Evolutionary conservation across 371 early-diverging fungal species (phyloP).

Genomic region (Circinella minor): DNA sequence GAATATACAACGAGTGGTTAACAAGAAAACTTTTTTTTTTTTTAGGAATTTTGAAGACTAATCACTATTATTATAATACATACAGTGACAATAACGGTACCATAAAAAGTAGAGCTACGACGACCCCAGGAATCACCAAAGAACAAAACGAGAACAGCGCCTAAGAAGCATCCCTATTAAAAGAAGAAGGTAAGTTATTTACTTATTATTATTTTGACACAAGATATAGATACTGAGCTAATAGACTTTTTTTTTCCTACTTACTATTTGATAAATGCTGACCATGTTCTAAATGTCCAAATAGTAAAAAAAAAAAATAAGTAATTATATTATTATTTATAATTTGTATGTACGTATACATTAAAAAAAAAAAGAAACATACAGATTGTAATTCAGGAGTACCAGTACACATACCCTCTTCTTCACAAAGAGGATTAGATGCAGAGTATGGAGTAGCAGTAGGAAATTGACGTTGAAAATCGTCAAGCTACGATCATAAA

Average conservation of each 20-base stretch:
- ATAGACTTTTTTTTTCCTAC: neutral
- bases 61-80: neutral
- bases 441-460: conserved; percentile 19
- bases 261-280: conserved; percentile 25
- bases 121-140: conserved; percentile 22
- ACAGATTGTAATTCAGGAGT: conserved; percentile 24
- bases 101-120: conserved; percentile 22
- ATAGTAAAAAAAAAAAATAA: conserved; percentile 1
- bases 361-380: neutral
- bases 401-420: conserved; percentile 18
- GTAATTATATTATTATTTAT: neutral
- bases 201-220: neutral
- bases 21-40: too few relatives aligned
- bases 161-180: conserved; percentile 23
- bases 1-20: too few relatives aligned
- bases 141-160: conserved; percentile 20
- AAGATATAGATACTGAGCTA: neutral
- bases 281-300: conserved; percentile 22
- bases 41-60: too few relatives aligned
- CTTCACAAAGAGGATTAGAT: conserved; percentile 14
- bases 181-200: neutral
- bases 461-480: conserved; percentile 20
- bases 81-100: conserved; percentile 20
- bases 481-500: conserved; percentile 7
- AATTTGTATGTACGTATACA: neutral